Percentiles rank a stretch among this genome's conserved stretches.
phyloP scores from a whole-genome alignment of 352 stramenopile species.

The Pelagophyceae sp. region DNA sequence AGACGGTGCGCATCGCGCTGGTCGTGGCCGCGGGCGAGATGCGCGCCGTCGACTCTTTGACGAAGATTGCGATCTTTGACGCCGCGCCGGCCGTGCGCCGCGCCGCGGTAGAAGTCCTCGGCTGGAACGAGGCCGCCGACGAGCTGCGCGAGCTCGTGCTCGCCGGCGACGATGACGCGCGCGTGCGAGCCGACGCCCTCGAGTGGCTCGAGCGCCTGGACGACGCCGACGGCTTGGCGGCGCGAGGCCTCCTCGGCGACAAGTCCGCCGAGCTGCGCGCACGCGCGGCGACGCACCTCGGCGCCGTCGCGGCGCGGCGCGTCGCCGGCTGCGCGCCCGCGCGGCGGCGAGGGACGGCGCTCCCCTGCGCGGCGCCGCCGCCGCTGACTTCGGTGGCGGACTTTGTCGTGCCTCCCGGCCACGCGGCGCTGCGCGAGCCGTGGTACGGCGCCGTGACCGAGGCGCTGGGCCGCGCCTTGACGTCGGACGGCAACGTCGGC shows the following conservation, averaged over 20 bases:
- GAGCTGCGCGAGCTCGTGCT: neutral
- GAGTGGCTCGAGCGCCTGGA: conserved; percentile 9
- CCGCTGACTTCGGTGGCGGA: neutral
- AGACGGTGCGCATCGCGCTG: neutral
- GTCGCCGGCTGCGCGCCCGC: neutral
- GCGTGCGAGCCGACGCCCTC: neutral
- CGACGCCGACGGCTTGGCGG: neutral
- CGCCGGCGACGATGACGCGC: neutral
- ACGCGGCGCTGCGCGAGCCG: neutral
- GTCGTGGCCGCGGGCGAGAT: conserved; percentile 1
- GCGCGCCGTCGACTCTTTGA: neutral
- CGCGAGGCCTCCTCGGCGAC: conserved; percentile 7
- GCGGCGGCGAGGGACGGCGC: neutral
- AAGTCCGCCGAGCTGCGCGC: neutral
- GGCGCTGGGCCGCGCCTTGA: neutral
- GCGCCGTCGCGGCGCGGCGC: neutral
- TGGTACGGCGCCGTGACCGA: neutral
- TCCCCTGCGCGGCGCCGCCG: neutral
- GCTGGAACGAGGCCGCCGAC: neutral
- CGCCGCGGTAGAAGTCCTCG: neutral
- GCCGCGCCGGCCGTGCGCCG: neutral
- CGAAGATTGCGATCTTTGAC: neutral
- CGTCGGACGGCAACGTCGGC: neutral
- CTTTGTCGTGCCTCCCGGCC: neutral
- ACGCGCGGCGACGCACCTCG: neutral